phyloP scores from a whole-genome alignment of 2,329 filamentous ascomycete species.

The Fusarium papillatum region DNA sequence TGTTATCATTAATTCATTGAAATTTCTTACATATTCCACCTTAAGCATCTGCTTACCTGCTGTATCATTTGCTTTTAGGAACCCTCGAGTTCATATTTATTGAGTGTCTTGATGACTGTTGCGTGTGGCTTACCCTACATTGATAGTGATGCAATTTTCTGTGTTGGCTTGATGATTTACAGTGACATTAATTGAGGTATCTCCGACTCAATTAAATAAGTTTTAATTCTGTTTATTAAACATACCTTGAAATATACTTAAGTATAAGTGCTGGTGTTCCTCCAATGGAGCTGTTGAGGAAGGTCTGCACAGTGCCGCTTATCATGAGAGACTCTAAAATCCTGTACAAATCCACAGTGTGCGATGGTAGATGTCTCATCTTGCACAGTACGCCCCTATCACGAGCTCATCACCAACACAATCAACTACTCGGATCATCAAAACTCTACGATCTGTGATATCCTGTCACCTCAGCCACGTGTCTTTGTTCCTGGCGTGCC shows the following conservation, averaged over 20 bases:
- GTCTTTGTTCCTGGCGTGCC: background rate
- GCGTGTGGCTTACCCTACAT: background rate
- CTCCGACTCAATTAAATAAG: background rate
- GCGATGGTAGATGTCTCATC: background rate
- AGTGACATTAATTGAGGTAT: background rate
- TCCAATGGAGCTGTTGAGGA: background rate
- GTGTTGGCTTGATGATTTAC: background rate
- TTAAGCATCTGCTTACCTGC: too few species aligned
- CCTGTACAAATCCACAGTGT: background rate
- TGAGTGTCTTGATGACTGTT: background rate
- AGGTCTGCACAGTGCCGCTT: background rate
- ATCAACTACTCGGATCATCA: background rate
- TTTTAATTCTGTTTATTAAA: too few species aligned
- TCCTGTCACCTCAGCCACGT: background rate
- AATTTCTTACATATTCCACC: too few species aligned
- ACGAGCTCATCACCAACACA: background rate
- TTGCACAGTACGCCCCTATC: background rate
- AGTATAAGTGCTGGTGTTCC: background rate
- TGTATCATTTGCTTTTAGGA: too few species aligned
- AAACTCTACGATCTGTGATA: background rate
- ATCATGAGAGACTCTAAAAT: background rate
- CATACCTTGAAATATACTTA: background rate
- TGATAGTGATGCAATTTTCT: background rate
- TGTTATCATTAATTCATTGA: too few species aligned
- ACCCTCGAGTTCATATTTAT: background rate